Evolutionary conservation across 2,329 filamentous ascomycete species (phyloP), one percentile per base, ranked within the genome.

Genomic region (Penicillium sp.): DNA sequence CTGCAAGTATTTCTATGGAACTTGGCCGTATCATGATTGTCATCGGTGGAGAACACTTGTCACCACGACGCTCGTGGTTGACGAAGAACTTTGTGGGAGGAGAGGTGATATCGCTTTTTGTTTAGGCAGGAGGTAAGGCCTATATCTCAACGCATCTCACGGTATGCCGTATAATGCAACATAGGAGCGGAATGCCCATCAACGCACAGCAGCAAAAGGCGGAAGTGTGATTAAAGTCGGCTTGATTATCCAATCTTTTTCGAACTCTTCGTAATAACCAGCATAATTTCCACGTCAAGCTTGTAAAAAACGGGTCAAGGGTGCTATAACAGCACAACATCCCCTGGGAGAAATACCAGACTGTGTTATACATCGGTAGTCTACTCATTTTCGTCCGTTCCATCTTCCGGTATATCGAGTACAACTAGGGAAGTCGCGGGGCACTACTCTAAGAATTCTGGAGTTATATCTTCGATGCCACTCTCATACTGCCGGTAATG

Each of bases 31-130:
- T 70, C n/a, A 65, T 70, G 22, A 40, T 61, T 26, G 28, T 45
- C 9, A 54, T 66, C 2, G 36, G 61, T n/a, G 65, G 53, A 4
- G 65, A 69, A 37, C 22, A 56, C 0, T 36, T 56, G 22, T 65
- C 64, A 4, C 54, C 67, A 10, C 62, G 56, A 0, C 55, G 61
- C 14, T 53, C 53, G 22, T 70, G 58, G 33, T 43, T 71, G 26
- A 71, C 68, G 4, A 70, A 69, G 44, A 63, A 68, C 8, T 71
- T 71, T 37, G 68, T 71, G 19, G 50, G 55, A 2, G 68, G 68
- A 0, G 69, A 71, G 47, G 53, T 71, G 7, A 52, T 70, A 7
- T 67, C 67, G 0, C 71, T 71, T 33, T 17, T 71, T 1, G 36
- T 71, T 2, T 68, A 71, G 30, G 67, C 61, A 26, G 64, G 52